Evolutionary conservation across 768 basidiomycete genomes (phyloP), one percentile per base, ranked within the genome.

Genomic region (Leccinellum albellum): DNA sequence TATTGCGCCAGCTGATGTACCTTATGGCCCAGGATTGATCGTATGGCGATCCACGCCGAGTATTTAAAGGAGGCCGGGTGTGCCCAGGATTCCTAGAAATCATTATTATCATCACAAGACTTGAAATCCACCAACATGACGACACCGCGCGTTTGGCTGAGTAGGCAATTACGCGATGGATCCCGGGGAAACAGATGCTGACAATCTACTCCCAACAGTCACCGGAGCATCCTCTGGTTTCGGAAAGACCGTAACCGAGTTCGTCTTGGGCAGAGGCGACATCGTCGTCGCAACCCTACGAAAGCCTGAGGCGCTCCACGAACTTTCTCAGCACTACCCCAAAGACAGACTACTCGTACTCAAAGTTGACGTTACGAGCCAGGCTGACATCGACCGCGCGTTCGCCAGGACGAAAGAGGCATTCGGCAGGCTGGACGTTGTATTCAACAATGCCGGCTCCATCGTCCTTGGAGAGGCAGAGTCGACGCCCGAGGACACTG

Each of bases 251-350:
- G 61, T 75, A 51, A 63, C 67, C 2, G 71, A 76, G 55, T 53
- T 35, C 17, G 66, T 68, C 42, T 68, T 80, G 42, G 54, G 48
- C 12, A 60, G 63, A 6, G 78, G 78, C 21, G 74, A 76, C 50
- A 72, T 64, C 14, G 77, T 63, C 37, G 70, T 78, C 47, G 78
- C 80, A 6, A 78, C 79, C 20, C 66, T 76, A 42, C 74, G 79
- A 46, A 74, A 66, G 33, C 77, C 78, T 2, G 70, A 62, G 20
- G 35, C 51, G 6, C 66, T 67, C 33, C 33, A 52, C 12, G 37
- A 59, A 0, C 56, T 61, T 31, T 40, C 50, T 1, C 23, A 37
- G 14, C 21, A 2, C 15, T 51, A 64, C 26, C n/a, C 62, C 13
- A 26, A 46, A 33, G 53, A 59, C 14, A 56, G 12, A n/a, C 23